Conservation (phyloP, 1,284 basidiomycete species). For the Agaricales sp. region DNA sequence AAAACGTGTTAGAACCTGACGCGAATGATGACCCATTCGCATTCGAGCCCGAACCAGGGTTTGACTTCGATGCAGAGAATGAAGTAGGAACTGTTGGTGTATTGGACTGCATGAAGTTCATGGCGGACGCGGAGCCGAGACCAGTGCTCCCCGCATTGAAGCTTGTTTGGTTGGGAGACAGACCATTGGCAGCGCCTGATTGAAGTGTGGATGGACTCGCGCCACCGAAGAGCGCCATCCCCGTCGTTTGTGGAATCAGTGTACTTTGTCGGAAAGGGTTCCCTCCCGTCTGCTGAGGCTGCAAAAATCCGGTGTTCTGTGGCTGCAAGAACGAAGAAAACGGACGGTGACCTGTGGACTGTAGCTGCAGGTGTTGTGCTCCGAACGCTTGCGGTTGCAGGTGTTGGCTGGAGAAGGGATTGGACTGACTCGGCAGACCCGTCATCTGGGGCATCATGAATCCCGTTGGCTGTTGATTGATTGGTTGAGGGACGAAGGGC, state of each 20-base stretch:
- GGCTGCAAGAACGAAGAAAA: constrained; percentile 41
- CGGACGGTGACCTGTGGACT: constrained; percentile 38
- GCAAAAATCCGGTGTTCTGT: constrained; percentile 31
- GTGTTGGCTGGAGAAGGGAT: constrained; percentile 16
- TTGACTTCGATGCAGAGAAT: constrained; percentile 10
- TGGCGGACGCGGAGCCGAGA: background rate
- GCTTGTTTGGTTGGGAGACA: constrained; percentile 9
- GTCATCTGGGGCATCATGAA: constrained; percentile 37
- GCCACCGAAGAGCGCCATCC: constrained; percentile 34
- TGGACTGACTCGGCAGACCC: constrained; percentile 29
- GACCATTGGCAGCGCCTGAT: constrained; percentile 8
- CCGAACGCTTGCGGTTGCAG: constrained; percentile 11
- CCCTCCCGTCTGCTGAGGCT: constrained; percentile 61
- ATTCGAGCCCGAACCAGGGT: constrained; percentile 6
- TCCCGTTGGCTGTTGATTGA: constrained; percentile 52
- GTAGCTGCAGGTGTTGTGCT: constrained; percentile 21
- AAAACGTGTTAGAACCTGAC: constrained; percentile 11
- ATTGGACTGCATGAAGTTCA: constrained; percentile 3
- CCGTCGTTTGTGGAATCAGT: constrained; percentile 62
- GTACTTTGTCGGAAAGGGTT: constrained; percentile 65
- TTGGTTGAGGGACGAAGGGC: constrained; percentile 24
- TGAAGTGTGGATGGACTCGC: constrained; percentile 3
- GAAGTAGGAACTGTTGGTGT: constrained; percentile 14
- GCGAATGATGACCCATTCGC: constrained; percentile 10
- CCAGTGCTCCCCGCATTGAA: background rate